phyloP scores from a whole-genome alignment of 2,329 filamentous ascomycete genomes.

The Hypoxylon sp. region DNA sequence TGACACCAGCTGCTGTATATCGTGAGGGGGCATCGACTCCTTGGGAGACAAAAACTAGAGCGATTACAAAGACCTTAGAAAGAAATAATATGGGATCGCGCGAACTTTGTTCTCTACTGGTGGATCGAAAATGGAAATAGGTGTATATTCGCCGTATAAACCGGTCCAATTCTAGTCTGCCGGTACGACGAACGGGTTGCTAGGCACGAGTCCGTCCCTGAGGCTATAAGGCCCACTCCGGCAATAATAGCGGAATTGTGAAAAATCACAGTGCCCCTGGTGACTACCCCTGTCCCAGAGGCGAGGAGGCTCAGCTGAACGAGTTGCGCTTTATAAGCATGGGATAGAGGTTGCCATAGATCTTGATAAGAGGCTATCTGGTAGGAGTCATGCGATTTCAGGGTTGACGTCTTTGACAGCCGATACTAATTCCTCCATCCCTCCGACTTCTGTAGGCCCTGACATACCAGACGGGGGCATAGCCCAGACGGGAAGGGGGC shows the following conservation, averaged over 20 bases:
- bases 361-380: neutral
- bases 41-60: neutral
- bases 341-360: neutral
- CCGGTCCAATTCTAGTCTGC: neutral
- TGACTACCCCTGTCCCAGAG: neutral
- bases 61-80: neutral
- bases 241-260: neutral
- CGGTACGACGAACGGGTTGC: neutral
- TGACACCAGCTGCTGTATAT: neutral
- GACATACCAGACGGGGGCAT: constrained; percentile 78
- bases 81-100: neutral
- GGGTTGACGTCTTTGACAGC: constrained; percentile 62
- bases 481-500: constrained; percentile 86
- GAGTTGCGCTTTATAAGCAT: neutral
- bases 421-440: constrained; percentile 68
- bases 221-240: neutral
- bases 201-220: neutral
- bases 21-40: no score
- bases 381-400: constrained; percentile 52
- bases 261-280: neutral
- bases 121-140: neutral
- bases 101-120: neutral
- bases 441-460: constrained; percentile 76
- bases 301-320: neutral
- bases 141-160: neutral